These are phyloP conservation scores for Penicillium sp. DNA, from an alignment of 2,329 filamentous ascomycete genomes.

Conservation along the genomic window DNA sequence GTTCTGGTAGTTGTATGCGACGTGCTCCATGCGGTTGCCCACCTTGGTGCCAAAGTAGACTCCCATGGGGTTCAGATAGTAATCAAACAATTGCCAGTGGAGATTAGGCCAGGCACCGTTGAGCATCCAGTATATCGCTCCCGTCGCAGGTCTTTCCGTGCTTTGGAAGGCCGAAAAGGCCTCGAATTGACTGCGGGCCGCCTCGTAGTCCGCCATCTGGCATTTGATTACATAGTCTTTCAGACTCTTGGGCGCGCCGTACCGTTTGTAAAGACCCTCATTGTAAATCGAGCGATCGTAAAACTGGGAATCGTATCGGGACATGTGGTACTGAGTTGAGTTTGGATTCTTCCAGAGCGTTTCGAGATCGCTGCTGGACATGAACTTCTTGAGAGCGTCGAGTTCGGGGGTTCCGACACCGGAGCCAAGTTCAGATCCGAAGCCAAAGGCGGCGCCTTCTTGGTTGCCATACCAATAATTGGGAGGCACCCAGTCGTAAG, in stretches of 20 bases:
- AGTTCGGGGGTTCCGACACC: constrained; percentile 63
- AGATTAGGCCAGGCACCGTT: constrained; percentile 64
- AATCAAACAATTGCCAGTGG: constrained; percentile 66
- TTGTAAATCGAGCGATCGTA: constrained; percentile 60
- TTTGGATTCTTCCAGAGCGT: constrained; percentile 57
- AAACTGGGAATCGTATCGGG: constrained; percentile 55
- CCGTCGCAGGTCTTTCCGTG: constrained; percentile 54
- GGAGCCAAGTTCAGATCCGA: constrained; percentile 61
- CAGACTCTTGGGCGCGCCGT: constrained; percentile 52
- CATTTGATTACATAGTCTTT: constrained; percentile 60
- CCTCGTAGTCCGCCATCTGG: constrained; percentile 65
- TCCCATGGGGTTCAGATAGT: constrained; percentile 58
- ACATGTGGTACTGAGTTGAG: constrained; percentile 60
- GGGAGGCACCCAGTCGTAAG: constrained; percentile 65
- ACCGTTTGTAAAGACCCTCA: constrained; percentile 51
- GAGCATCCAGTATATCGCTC: constrained; percentile 66
- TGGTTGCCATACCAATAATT: constrained; percentile 61
- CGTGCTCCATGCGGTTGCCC: constrained; percentile 52
- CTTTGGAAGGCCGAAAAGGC: constrained; percentile 54
- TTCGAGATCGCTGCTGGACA: constrained; percentile 51
- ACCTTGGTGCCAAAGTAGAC: constrained; percentile 61
- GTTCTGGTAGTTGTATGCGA: constrained; percentile 55
- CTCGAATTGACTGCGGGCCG: constrained; percentile 60
- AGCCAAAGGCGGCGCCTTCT: constrained; percentile 60
- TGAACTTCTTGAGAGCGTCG: constrained; percentile 53